These are phyloP conservation scores for Coniosporium tulheliwenetii DNA, from an alignment of 2,329 filamentous ascomycete genomes.

Conservation along the genomic window DNA sequence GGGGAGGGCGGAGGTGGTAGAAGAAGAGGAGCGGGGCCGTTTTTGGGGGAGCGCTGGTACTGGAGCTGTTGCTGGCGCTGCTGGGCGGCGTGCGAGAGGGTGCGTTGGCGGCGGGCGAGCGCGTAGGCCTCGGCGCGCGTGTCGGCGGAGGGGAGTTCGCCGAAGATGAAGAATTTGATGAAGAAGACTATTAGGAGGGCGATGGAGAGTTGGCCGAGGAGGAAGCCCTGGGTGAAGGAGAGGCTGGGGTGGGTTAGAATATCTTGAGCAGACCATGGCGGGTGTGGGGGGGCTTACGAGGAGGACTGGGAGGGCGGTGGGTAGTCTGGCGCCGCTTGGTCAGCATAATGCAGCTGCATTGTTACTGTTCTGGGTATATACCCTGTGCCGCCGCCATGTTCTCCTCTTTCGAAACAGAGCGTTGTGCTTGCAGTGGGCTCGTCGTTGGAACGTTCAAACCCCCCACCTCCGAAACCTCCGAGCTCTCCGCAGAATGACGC, in stretches of 20 bases:
- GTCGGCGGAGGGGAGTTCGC: constrained; percentile 75
- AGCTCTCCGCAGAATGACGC: background rate
- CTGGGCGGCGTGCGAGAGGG: constrained; percentile 45
- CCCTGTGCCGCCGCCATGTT: background rate
- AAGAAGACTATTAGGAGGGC: constrained; percentile 84
- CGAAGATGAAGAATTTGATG: constrained; percentile 99
- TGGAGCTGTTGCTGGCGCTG: constrained; percentile 20
- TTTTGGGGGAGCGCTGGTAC: constrained; percentile 9
- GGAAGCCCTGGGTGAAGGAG: constrained; percentile 85
- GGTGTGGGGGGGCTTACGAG: constrained; percentile 2
- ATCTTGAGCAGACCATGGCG: constrained; percentile 7
- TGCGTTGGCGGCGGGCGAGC: constrained; percentile 56
- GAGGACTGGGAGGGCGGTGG: background rate
- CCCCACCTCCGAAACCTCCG: background rate
- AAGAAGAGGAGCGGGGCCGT: constrained; percentile 11
- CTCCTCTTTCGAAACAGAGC: too few relatives aligned
- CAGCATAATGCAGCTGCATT: background rate
- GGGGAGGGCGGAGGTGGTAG: constrained; percentile 9
- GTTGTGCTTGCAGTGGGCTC: background rate
- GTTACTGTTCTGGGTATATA: background rate
- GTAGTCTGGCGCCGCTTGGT: background rate
- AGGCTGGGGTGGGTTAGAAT: constrained; percentile 36
- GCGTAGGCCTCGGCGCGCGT: constrained; percentile 62
- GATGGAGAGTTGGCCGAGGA: constrained; percentile 85
- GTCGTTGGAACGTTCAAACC: background rate